Evolutionary conservation across 2,329 filamentous ascomycete genomes (phyloP).

Genomic region (Apiospora pterosperma): DNA sequence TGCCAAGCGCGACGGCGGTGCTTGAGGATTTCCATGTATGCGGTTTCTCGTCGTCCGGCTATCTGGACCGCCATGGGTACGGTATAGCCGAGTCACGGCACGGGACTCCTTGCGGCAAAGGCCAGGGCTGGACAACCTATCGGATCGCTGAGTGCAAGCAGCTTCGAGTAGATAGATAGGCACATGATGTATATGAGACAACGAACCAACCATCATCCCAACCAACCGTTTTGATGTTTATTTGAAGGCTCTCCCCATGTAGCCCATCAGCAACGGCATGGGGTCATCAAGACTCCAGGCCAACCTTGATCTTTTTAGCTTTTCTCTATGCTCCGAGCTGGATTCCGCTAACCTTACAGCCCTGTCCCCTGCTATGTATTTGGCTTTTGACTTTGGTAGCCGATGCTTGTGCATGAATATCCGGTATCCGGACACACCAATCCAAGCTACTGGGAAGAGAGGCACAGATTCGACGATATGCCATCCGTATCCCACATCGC

Average conservation of each 20-base stretch:
- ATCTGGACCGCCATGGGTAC: background rate
- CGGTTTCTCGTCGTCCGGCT: background rate
- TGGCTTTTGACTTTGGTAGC: background rate
- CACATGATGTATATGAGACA: background rate
- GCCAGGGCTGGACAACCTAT: background rate
- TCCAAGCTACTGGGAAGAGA: background rate
- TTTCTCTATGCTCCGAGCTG: background rate
- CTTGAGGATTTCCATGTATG: conserved; percentile 21
- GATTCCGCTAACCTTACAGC: background rate
- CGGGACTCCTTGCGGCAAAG: background rate
- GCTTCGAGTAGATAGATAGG: background rate
- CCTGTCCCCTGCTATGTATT: background rate
- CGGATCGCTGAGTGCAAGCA: background rate
- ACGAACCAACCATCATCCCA: background rate
- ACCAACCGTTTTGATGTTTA: background rate
- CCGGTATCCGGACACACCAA: background rate
- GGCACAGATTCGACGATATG: background rate
- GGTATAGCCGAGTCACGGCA: too few species aligned
- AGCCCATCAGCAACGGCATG: background rate
- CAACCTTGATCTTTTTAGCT: background rate
- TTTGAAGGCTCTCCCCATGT: background rate
- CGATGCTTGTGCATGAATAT: background rate
- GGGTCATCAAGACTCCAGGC: background rate
- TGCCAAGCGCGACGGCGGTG: conserved; percentile 51
- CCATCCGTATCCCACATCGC: background rate